These are phyloP conservation scores for Evansstolkia leycettana DNA, from an alignment of 495 filamentous ascomycete species.

Conservation along the genomic window DNA sequence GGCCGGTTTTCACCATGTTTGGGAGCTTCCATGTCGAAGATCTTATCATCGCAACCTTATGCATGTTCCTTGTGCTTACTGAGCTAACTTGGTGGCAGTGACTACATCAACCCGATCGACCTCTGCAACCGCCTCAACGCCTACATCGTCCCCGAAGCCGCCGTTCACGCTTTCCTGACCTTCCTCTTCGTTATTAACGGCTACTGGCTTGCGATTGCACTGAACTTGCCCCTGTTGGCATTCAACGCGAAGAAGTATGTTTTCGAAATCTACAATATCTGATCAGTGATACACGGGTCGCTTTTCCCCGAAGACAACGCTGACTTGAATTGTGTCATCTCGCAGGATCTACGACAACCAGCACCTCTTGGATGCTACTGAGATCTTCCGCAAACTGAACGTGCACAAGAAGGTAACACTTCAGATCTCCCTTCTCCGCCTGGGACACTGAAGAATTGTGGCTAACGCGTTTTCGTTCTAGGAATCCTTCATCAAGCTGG, in stretches of 20 bases:
- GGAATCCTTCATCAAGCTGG: slow-evolving; percentile 99
- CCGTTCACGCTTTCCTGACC: slow-evolving; percentile 90
- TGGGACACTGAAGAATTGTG: background rate
- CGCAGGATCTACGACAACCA: slow-evolving; percentile 89
- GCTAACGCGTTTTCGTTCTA: slow-evolving; percentile 26
- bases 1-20: too few species aligned
- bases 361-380: slow-evolving; percentile 92
- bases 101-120: slow-evolving; percentile 99
- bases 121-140: slow-evolving; percentile 99
- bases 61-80: background rate
- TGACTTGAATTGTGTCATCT: slow-evolving; percentile 5
- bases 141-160: slow-evolving; percentile 98
- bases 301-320: background rate
- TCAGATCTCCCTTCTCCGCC: slow-evolving; percentile 1
- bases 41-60: too few species aligned
- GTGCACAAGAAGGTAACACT: slow-evolving; percentile 86
- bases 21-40: too few species aligned
- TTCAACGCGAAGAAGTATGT: slow-evolving; percentile 97
- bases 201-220: slow-evolving; percentile 87
- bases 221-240: slow-evolving; percentile 84
- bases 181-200: slow-evolving; percentile 95
- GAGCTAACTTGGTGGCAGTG: slow-evolving; percentile 36
- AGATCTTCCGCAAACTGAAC: slow-evolving; percentile 98
- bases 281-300: too few species aligned
- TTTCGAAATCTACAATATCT: too few species aligned